These are phyloP conservation scores for Moricandia moricandioides DNA, from an alignment of 345 rosid genomes.

Conservation along the genomic window DNA sequence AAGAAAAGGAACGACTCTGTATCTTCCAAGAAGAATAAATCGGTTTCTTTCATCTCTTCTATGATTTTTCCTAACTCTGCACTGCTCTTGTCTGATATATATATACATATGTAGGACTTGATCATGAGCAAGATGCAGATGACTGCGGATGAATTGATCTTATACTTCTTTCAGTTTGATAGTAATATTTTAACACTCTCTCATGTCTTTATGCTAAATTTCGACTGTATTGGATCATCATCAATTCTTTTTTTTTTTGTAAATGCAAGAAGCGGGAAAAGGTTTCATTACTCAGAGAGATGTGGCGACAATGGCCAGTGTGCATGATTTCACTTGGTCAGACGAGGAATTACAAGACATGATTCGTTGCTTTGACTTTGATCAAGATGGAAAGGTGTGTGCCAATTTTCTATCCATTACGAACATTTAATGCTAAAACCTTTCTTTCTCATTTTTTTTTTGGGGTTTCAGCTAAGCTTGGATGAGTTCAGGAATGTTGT, in stretches of 20 bases:
- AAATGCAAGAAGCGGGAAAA: constrained; percentile 58
- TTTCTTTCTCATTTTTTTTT: not conserved
- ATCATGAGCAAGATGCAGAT: constrained; percentile 60
- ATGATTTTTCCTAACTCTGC: not conserved
- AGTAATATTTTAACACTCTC: constrained; percentile 41
- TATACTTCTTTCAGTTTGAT: constrained; percentile 78
- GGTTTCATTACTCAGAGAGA: constrained; percentile 56
- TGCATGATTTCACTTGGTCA: constrained; percentile 77
- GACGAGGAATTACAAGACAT: constrained; percentile 67
- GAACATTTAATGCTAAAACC: not conserved
- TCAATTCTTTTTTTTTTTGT: not conserved
- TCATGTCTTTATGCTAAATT: not conserved
- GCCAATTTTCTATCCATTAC: not conserved
- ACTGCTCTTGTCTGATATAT: not conserved
- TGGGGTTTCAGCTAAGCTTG: constrained; percentile 56
- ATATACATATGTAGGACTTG: constrained; percentile 40
- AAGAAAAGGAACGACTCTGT: constrained; percentile 34
- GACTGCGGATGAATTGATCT: constrained; percentile 74
- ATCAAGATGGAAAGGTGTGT: constrained; percentile 70
- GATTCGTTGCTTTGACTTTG: constrained; percentile 68
- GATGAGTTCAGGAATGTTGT: constrained; percentile 65
- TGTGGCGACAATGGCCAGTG: constrained; percentile 47
- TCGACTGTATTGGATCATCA: not conserved
- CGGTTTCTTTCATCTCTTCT: constrained; percentile 30
- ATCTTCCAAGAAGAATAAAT: constrained; percentile 47